These are phyloP conservation scores for Pseudopithomyces maydicus DNA, from an alignment of 2,329 filamentous ascomycete genomes.

Conservation along the genomic window DNA sequence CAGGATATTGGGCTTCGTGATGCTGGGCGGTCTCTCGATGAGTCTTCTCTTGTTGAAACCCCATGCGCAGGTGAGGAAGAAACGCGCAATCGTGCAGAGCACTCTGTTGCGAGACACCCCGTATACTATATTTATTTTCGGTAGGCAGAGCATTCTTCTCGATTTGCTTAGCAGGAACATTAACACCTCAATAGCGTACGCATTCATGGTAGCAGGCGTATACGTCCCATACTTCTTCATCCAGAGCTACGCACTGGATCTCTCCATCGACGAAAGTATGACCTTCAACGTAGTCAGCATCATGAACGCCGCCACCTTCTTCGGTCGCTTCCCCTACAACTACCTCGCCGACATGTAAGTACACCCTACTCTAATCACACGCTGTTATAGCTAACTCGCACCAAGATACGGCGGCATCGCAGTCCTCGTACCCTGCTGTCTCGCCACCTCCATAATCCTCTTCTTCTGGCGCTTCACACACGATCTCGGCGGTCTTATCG, in stretches of 20 bases:
- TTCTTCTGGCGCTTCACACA: constrained; percentile 60
- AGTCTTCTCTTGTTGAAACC: constrained; percentile 10
- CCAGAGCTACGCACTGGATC: constrained; percentile 17
- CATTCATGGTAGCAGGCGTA: constrained; percentile 38
- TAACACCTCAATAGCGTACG: constrained; percentile 19
- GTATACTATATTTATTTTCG: constrained; percentile 40
- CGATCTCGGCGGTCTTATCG: constrained; percentile 37
- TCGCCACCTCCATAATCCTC: constrained; percentile 43
- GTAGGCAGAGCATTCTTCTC: constrained; percentile 6
- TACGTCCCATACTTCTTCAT: constrained; percentile 16
- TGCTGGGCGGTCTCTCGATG: constrained; percentile 23
- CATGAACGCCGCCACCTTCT: constrained; percentile 59
- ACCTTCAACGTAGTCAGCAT: constrained; percentile 60
- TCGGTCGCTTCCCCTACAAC: constrained; percentile 56
- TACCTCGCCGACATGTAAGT: constrained; percentile 54
- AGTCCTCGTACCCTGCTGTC: constrained; percentile 15
- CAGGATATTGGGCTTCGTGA: constrained; percentile 62
- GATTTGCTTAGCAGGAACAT: neutral
- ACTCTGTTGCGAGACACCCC: neutral
- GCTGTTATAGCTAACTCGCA: neutral
- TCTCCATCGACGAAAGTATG: constrained; percentile 53
- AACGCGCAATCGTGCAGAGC: neutral
- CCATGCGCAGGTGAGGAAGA: constrained; percentile 3
- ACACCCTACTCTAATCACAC: neutral
- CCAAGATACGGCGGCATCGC: constrained; percentile 13